Evolutionary conservation across 192 early-diverging fungal genomes (phyloP).

Genomic region (Ramicandelaber brevisporus): DNA sequence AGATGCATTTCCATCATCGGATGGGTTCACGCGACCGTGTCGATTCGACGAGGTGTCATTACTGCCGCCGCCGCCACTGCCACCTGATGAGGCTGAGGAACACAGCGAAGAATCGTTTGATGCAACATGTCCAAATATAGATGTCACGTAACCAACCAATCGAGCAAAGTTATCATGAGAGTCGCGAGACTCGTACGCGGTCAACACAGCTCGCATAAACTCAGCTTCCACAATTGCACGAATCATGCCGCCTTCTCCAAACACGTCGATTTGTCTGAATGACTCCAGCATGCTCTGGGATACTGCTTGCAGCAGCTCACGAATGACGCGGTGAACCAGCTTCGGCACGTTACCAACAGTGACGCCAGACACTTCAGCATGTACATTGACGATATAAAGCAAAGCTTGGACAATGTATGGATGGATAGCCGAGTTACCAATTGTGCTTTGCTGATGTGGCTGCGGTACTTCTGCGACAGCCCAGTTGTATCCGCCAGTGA

Average conservation of each 20-base stretch:
- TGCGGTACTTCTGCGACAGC: slow-evolving; percentile 32
- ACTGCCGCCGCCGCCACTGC: slow-evolving; percentile 5
- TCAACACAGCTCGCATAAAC: too few species aligned
- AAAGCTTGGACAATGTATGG: slow-evolving; percentile 71
- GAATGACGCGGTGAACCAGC: slow-evolving; percentile 54
- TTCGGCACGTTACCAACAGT: slow-evolving; percentile 30
- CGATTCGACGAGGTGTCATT: slow-evolving; percentile 4
- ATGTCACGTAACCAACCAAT: background rate
- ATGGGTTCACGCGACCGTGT: too few species aligned
- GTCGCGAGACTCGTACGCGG: too few species aligned
- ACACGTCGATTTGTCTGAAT: slow-evolving; percentile 55
- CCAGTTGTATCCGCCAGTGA: slow-evolving; percentile 79
- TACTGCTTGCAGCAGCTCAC: slow-evolving; percentile 40
- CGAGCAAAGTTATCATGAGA: slow-evolving; percentile 3
- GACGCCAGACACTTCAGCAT: slow-evolving; percentile 69
- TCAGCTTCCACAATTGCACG: slow-evolving; percentile 85
- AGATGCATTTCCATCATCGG: too few species aligned
- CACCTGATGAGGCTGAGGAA: slow-evolving; percentile 8
- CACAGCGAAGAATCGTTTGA: too few species aligned
- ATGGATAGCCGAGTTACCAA: slow-evolving; percentile 78
- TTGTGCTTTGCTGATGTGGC: too few species aligned
- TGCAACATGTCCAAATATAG: too few species aligned
- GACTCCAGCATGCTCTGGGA: slow-evolving; percentile 53
- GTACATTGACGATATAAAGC: slow-evolving; percentile 63
- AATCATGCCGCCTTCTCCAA: slow-evolving; percentile 76